Conservation (phyloP, 169 alveolate species). For the Theileria orientalis region DNA sequence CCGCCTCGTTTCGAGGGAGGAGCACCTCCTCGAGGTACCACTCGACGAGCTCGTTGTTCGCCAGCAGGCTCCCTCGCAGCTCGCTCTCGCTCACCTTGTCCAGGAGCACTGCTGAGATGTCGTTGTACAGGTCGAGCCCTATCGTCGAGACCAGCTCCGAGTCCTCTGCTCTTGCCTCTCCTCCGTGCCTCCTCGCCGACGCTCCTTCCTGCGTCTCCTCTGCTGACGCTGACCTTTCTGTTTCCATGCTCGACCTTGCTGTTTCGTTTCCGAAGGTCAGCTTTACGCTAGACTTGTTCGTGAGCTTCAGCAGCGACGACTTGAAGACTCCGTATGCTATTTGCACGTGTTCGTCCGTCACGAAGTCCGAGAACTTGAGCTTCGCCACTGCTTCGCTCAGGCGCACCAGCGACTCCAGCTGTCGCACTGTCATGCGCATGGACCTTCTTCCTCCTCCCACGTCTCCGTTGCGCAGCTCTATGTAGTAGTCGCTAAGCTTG, state of each 20-base stretch:
- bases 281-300: constrained; percentile 67
- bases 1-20: constrained; percentile 67
- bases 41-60: constrained; percentile 72
- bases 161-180: constrained; percentile 8
- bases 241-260: neutral
- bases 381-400: constrained; percentile 94
- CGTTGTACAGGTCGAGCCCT: constrained; percentile 68
- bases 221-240: neutral
- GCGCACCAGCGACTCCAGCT: constrained; percentile 92
- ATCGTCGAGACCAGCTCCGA: constrained; percentile 26
- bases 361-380: constrained; percentile 86
- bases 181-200: constrained; percentile 9
- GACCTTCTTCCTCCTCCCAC: constrained; percentile 83
- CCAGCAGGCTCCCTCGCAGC: constrained; percentile 61
- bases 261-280: constrained; percentile 26
- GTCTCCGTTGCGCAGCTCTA: constrained; percentile 88
- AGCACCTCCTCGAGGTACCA: constrained; percentile 68
- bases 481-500: constrained; percentile 87
- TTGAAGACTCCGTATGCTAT: constrained; percentile 90
- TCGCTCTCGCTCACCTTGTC: constrained; percentile 73
- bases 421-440: constrained; percentile 94
- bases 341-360: constrained; percentile 87
- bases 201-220: constrained; percentile 3
- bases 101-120: constrained; percentile 68
- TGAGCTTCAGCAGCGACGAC: constrained; percentile 77